Evolutionary conservation across 2,329 filamentous ascomycete genomes (phyloP).

Genomic region (Colletotrichum australisinense): DNA sequence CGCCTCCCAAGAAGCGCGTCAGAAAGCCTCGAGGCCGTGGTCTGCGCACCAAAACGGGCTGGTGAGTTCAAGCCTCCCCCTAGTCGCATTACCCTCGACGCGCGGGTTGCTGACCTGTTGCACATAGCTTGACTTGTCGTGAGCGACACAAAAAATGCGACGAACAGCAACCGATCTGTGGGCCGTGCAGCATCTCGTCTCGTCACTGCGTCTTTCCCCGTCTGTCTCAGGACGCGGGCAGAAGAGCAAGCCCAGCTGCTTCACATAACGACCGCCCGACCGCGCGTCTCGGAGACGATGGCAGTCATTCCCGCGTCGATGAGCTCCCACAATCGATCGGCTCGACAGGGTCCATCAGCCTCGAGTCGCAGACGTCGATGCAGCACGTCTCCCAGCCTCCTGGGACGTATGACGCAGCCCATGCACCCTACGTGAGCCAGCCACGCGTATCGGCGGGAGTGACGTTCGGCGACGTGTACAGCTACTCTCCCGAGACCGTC

Average conservation of each 20-base stretch:
- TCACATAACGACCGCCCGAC: background rate
- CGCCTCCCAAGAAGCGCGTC: conserved; percentile 35
- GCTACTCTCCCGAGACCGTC: conserved; percentile 42
- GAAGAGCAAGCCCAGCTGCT: conserved; percentile 3
- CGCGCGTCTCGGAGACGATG: conserved; percentile 6
- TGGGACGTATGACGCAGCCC: background rate
- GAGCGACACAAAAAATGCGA: conserved; percentile 63
- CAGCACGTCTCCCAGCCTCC: background rate
- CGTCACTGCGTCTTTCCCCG: conserved; percentile 39
- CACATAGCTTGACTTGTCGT: conserved; percentile 53
- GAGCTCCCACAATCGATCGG: conserved; percentile 11
- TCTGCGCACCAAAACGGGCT: conserved; percentile 56
- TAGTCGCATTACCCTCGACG: background rate
- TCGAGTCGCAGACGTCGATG: background rate
- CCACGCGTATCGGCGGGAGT: conserved; percentile 21
- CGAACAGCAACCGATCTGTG: conserved; percentile 49
- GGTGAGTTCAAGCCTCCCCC: conserved; percentile 39
- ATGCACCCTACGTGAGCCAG: conserved; percentile 11
- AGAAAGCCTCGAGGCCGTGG: conserved; percentile 55
- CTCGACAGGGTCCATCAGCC: background rate
- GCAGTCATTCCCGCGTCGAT: background rate
- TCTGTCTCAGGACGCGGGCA: background rate
- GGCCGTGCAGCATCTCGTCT: conserved; percentile 39
- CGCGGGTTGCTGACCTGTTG: background rate
- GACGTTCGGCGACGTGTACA: conserved; percentile 28